Evolutionary conservation across 176 grass and related monocot species (phyloP), one percentile per base, ranked within the genome.

Genomic region (Carex kokanica): DNA sequence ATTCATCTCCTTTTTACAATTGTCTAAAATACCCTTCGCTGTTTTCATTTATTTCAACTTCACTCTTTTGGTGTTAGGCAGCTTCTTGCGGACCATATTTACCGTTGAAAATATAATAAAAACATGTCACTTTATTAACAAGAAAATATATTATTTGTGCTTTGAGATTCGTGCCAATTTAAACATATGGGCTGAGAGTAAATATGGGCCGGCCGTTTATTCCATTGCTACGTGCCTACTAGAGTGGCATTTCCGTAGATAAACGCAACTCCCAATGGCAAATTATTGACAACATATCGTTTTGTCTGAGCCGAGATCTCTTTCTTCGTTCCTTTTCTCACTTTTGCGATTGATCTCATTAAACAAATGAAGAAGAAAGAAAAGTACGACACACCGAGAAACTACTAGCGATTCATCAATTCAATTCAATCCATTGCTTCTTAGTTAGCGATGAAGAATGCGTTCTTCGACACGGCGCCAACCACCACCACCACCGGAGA

Each of bases 391-490:
- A 5, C 78, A 81, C 29, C 57, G 36, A 81, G 29, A 61, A 54
- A 79, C 77, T 17, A 20, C 78, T 40, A 43, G 54, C 70, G 31
- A 32, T 32, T 40, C 36, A 78, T 80, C 64, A 24, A 62, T 31
- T 32, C 31, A 32, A 32, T 32, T 32, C 31, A 32, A 32, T 32
- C 31, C 31, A 32, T 32, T 32, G 31, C 2, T 32, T 32, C 51
- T 82, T 78, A 55, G 40, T 52, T 23, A 40, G 71, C 23, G 84
- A 98, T 98, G 95, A 91, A 93, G 89, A 95, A 87, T 81, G 90
- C 90, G 63, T 87, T 94, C 49, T 8, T 94, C 67, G 24, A 49
- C 38, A 6, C 66, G 82, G 24, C 18, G 43, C 84, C 73, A 18
- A 73, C 7, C 25, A 74, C 24, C 69, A 43, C 40, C 40, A 38